A percentile compares a stretch with the other conserved stretches of the same genome.
Conservation (phyloP, 441 rosid species). For the Arabidopsis lyrata region DNA sequence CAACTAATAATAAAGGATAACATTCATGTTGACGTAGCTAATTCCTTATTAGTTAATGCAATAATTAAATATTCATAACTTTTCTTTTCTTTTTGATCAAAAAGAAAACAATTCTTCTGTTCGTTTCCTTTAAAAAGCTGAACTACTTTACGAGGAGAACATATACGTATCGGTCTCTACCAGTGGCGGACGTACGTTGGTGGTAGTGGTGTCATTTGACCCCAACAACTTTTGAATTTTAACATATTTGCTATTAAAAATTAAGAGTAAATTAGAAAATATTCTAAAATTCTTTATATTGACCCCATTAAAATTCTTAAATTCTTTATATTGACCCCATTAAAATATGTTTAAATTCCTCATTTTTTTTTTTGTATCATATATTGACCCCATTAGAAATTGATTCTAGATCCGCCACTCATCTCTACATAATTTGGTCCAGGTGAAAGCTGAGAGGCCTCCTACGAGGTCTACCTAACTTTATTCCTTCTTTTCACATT, state of each 20-base stretch:
- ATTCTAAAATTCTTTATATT: too few relatives aligned
- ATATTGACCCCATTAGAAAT: too few relatives aligned
- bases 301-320: too few relatives aligned
- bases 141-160: slow-evolving; percentile 26
- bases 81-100: background rate
- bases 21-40: background rate
- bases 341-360: too few relatives aligned
- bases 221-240: too few relatives aligned
- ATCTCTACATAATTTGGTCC: background rate
- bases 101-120: background rate
- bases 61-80: background rate
- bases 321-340: too few relatives aligned
- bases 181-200: too few relatives aligned
- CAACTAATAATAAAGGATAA: background rate
- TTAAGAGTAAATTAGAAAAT: too few relatives aligned
- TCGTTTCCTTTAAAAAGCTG: slow-evolving; percentile 15
- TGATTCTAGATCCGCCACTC: too few relatives aligned
- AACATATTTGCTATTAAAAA: too few relatives aligned
- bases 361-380: too few relatives aligned
- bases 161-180: background rate
- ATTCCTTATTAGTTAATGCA: background rate
- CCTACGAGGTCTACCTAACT: slow-evolving; percentile 4
- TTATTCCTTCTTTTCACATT: slow-evolving; percentile 8
- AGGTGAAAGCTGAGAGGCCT: slow-evolving; percentile 12
- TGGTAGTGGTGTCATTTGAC: too few relatives aligned